A percentile compares a stretch with the other conserved stretches of the same genome.
phyloP scores from a whole-genome alignment of 2,329 filamentous ascomycete genomes.

The Penicillium sclerotigenum region DNA sequence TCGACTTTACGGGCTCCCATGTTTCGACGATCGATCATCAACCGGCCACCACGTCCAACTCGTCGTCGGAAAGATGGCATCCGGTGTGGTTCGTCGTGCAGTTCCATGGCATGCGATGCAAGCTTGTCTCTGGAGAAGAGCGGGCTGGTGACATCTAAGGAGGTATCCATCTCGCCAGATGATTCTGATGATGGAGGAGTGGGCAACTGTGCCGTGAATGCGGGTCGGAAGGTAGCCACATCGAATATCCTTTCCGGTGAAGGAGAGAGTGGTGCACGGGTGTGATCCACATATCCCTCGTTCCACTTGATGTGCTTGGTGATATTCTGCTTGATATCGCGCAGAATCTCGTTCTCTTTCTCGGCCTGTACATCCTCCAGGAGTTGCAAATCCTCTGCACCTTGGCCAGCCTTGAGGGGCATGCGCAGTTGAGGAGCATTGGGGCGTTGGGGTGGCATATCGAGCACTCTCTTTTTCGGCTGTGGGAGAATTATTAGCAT shows the following conservation, averaged over 20 bases:
- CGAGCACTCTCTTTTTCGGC: constrained; percentile 67
- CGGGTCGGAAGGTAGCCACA: constrained; percentile 62
- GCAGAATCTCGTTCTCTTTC: constrained; percentile 74
- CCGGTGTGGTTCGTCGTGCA: constrained; percentile 43
- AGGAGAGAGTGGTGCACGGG: constrained; percentile 78
- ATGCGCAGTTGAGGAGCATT: constrained; percentile 65
- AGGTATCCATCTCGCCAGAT: constrained; percentile 44
- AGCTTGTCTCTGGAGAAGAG: constrained; percentile 39
- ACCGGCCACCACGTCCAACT: constrained; percentile 75
- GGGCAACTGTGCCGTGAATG: constrained; percentile 62
- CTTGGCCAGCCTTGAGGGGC: constrained; percentile 66
- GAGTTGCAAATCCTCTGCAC: constrained; percentile 75
- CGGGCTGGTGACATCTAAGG: constrained; percentile 34
- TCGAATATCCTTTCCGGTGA: constrained; percentile 63
- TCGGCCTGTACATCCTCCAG: constrained; percentile 75
- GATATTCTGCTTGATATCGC: constrained; percentile 81
- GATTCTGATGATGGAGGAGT: constrained; percentile 50
- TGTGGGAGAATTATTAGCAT: constrained; percentile 48
- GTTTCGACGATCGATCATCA: constrained; percentile 84
- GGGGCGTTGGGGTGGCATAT: constrained; percentile 60
- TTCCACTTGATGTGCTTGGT: constrained; percentile 91
- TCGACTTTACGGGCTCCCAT: constrained; percentile 55
- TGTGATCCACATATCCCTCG: constrained; percentile 81
- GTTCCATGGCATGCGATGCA: constrained; percentile 42
- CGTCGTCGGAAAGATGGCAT: constrained; percentile 75